phyloP scores from a whole-genome alignment of 2,329 filamentous ascomycete genomes.

The Phoma sp. region DNA sequence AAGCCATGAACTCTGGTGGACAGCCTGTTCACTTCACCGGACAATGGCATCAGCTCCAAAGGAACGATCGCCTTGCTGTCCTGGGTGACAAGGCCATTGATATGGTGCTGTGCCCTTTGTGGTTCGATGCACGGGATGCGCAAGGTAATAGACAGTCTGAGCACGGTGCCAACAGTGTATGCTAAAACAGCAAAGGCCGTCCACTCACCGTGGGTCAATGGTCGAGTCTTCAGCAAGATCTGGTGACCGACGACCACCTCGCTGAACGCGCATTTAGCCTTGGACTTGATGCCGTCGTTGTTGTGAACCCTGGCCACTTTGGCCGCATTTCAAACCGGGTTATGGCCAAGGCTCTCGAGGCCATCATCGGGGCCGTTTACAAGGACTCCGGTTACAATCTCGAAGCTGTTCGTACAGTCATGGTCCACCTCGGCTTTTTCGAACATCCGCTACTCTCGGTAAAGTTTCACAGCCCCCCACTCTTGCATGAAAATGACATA shows the following conservation, averaged over 20 bases:
- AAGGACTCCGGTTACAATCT: not conserved
- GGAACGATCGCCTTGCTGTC: conserved; percentile 21
- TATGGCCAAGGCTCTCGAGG: conserved; percentile 2
- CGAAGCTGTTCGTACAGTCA: not conserved
- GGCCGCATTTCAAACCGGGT: not conserved
- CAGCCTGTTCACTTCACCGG: not conserved
- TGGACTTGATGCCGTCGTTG: not conserved
- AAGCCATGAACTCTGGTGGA: conserved; percentile 7
- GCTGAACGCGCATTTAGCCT: not conserved
- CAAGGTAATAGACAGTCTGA: conserved; percentile 1
- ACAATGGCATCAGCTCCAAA: not conserved
- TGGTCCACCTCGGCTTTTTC: not conserved
- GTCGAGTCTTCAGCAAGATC: not conserved
- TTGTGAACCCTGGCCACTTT: not conserved
- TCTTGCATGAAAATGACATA: too few species aligned
- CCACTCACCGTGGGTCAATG: not conserved
- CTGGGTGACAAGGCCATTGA: conserved; percentile 18
- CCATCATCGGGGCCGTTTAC: conserved; percentile 1
- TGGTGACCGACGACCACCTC: not conserved
- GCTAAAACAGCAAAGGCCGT: not conserved
- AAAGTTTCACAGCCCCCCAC: not conserved
- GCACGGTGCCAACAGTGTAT: too few species aligned
- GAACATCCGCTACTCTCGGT: not conserved
- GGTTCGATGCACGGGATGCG: conserved; percentile 13
- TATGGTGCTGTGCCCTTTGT: conserved; percentile 14